A percentile compares a stretch with the other conserved stretches of the same genome.
Evolutionary conservation across 139 green algal genomes (phyloP).

Genomic region (Parachlorella kessleri): DNA sequence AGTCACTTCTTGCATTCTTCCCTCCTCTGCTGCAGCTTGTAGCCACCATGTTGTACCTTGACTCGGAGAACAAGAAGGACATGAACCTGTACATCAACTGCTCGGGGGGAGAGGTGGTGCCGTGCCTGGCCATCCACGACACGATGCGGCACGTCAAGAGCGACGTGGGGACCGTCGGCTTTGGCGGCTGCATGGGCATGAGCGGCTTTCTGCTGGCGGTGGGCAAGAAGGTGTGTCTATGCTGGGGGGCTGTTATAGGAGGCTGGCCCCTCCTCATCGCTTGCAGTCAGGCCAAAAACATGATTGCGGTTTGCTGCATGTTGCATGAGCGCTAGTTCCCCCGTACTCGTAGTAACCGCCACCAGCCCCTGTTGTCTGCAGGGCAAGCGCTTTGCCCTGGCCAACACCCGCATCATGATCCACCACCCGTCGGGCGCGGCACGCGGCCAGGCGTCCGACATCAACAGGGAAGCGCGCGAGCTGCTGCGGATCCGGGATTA

Average conservation of each 20-base stretch:
- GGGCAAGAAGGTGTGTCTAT: conserved; percentile 92
- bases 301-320: too few relatives aligned
- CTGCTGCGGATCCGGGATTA: conserved; percentile 93
- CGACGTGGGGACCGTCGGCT: conserved; percentile 93
- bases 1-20: background rate
- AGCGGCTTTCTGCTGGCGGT: conserved; percentile 94
- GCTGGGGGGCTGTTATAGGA: too few relatives aligned
- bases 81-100: conserved; percentile 93
- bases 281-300: too few relatives aligned
- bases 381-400: conserved; percentile 88
- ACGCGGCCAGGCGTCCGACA: conserved; percentile 94
- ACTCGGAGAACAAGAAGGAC: conserved; percentile 87
- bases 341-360: too few relatives aligned
- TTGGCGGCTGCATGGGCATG: conserved; percentile 96
- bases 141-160: conserved; percentile 95
- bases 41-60: conserved; percentile 92
- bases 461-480: conserved; percentile 97
- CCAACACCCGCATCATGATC: conserved; percentile 96
- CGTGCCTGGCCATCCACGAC: conserved; percentile 95
- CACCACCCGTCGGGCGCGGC: conserved; percentile 93
- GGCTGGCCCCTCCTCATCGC: too few relatives aligned
- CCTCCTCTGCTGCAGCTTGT: conserved; percentile 64
- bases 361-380: conserved; percentile 53
- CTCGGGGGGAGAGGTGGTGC: conserved; percentile 85
- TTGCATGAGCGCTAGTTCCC: too few relatives aligned